Evolutionary conservation across 75 land plant species (phyloP).

Genomic region (Cupressus sempervirens): DNA sequence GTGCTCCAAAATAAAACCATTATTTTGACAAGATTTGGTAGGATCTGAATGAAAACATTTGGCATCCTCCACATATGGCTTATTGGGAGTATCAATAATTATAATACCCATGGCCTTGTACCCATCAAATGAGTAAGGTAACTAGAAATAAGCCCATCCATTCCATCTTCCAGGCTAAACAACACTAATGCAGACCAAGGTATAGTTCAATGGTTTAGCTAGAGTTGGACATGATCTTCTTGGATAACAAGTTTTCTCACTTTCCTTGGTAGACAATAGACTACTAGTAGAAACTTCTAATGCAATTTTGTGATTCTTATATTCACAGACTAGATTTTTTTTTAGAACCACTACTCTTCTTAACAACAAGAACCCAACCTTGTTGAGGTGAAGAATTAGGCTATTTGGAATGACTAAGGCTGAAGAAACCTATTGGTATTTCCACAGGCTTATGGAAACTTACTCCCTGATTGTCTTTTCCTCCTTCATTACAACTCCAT

Average conservation of each 20-base stretch:
- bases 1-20: conserved; percentile 41
- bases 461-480: conserved; percentile 44
- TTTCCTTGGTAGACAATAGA: no score
- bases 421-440: conserved; percentile 51
- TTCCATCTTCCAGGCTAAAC: conserved; percentile 41
- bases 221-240: conserved; percentile 16
- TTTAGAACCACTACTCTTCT: conserved; percentile 18
- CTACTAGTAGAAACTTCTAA: conserved; percentile 4
- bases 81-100: conserved; percentile 41
- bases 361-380: conserved; percentile 57
- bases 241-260: neutral
- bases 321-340: neutral
- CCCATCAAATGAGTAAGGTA: conserved; percentile 65
- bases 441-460: conserved; percentile 64
- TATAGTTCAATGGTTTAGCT: conserved; percentile 50
- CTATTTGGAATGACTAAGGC: conserved; percentile 51
- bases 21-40: conserved; percentile 39
- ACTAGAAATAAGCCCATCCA: conserved; percentile 61
- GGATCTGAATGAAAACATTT: conserved; percentile 65
- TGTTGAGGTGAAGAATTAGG: conserved; percentile 40
- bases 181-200: conserved; percentile 64
- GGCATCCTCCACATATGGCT: conserved; percentile 51
- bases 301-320: neutral
- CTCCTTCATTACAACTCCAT: conserved; percentile 61
- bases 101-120: conserved; percentile 64